A percentile compares a stretch with the other conserved stretches of the same genome.
These are phyloP conservation scores for Colletotrichum gigasporum DNA, from an alignment of 2,329 filamentous ascomycete genomes.

Conservation along the genomic window DNA sequence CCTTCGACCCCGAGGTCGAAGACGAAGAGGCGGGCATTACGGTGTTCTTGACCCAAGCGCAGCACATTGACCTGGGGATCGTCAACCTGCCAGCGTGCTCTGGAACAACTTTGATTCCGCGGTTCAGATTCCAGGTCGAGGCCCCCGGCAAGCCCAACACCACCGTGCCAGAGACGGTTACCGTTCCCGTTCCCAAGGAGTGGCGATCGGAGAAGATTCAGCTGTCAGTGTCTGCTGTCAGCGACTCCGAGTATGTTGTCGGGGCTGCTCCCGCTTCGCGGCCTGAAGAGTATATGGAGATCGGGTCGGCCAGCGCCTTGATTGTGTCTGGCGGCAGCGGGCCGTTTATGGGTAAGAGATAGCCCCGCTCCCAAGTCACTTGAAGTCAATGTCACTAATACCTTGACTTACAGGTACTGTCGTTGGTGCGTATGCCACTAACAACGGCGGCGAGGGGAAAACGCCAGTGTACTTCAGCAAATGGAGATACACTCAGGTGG, in stretches of 20 bases:
- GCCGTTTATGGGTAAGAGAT: slow-evolving; percentile 40
- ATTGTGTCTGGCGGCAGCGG: slow-evolving; percentile 29
- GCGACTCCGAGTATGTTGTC: slow-evolving; percentile 55
- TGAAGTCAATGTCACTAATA: neutral
- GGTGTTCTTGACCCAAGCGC: slow-evolving; percentile 61
- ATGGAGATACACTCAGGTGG: slow-evolving; percentile 53
- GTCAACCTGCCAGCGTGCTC: slow-evolving; percentile 39
- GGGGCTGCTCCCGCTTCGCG: slow-evolving; percentile 43
- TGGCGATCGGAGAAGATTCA: slow-evolving; percentile 48
- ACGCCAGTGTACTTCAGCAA: slow-evolving; percentile 56
- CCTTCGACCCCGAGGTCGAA: slow-evolving; percentile 46
- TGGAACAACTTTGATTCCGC: slow-evolving; percentile 38
- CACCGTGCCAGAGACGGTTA: slow-evolving; percentile 45
- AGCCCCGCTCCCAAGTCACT: fast-evolving
- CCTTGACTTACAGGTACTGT: slow-evolving; percentile 49
- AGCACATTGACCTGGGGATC: slow-evolving; percentile 59
- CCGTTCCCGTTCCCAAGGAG: slow-evolving; percentile 47
- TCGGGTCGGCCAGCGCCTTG: slow-evolving; percentile 43
- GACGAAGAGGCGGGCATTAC: slow-evolving; percentile 63
- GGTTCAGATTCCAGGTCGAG: slow-evolving; percentile 53
- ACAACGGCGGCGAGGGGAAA: slow-evolving; percentile 55
- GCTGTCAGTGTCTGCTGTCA: slow-evolving; percentile 52
- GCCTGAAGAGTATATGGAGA: slow-evolving; percentile 27
- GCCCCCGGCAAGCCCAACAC: slow-evolving; percentile 46
- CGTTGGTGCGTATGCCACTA: slow-evolving; percentile 62